Base-by-base conservation (phyloP, 768 basidiomycete genomes). In the Neoboletus brunneissimus region DNA sequence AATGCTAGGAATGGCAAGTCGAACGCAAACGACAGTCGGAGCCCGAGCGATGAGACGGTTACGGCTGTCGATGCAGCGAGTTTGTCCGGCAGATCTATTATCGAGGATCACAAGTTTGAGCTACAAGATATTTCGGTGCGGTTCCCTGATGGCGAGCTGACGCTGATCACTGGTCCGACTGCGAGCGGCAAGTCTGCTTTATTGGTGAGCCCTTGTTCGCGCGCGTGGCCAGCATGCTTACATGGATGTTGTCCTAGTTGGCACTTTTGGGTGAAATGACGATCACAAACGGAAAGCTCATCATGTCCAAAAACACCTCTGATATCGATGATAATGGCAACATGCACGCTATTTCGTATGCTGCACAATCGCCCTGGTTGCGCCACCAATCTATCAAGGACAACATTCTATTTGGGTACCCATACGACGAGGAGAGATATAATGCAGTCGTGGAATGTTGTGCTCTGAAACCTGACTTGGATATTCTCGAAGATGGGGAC, bases 401-500 rank as follows among this genome's bases (percentile, higher is more conserved):
- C 40, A 93, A 94, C 65, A 90, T 94, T 65, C 71, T 90, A 11
- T 93, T 93, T 67, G 89, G 89, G 0, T 81, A 81, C 59, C 84
- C 85, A 1, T 74, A 68, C 42, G 87, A 89, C 51, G 83, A 89
- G 58, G 83, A 85, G 58, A 76, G 91, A 48, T 94, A 94, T 61
- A 73, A 86, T 11, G 77, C 75, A 0, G 91, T 93, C 27, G 68
- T 95, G n/a, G 86, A 92, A 50, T 88, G 84, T 15, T 98, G 95
- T 65, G 94, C 93, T 1, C 71, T 98, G 51, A 74, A 68, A 29
- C 84, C 88, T 0, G 96, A 98, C 75, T 71, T 98, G 54, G 82
- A 88, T 6, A 81, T 94, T 12, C 71, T 98, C 2, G 91, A 95
- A 54, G 87, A 94, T 64, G 96, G 96, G 0, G 94, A 92, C 65